These are phyloP conservation scores for Phytophthora foliorum DNA, from an alignment of 352 stramenopile species.

Conservation along the genomic window DNA sequence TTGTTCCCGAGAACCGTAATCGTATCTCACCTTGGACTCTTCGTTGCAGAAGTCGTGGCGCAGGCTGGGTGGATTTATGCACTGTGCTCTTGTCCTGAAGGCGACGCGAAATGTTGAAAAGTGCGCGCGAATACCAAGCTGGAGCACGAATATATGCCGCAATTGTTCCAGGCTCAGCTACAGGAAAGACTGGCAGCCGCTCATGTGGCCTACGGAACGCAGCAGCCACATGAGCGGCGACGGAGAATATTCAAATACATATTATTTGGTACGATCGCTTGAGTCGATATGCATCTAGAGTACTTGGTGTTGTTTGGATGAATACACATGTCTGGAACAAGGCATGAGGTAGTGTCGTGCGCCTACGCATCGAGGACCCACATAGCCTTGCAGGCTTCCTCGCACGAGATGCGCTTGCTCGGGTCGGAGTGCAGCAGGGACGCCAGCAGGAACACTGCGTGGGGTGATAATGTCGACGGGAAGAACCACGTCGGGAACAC, in stretches of 20 bases:
- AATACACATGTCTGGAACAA: slow-evolving; percentile 38
- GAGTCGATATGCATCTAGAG: slow-evolving; percentile 48
- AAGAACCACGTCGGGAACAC: slow-evolving; percentile 90
- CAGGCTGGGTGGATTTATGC: too few species aligned
- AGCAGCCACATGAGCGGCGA: slow-evolving; percentile 22
- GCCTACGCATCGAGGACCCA: slow-evolving; percentile 69
- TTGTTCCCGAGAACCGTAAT: too few species aligned
- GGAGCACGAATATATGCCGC: too few species aligned
- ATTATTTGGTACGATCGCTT: slow-evolving; percentile 49
- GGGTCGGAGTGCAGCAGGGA: slow-evolving; percentile 90
- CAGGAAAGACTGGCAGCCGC: neutral
- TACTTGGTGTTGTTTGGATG: slow-evolving; percentile 39
- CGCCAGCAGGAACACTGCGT: slow-evolving; percentile 73
- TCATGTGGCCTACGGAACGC: slow-evolving; percentile 4
- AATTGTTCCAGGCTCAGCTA: too few species aligned
- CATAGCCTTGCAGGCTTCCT: slow-evolving; percentile 82
- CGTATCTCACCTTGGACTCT: too few species aligned
- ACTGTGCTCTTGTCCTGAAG: too few species aligned
- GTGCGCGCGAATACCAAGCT: too few species aligned
- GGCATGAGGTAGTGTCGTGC: neutral
- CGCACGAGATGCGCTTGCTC: slow-evolving; percentile 77
- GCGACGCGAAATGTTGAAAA: too few species aligned
- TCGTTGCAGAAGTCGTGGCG: too few species aligned
- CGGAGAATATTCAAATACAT: slow-evolving; percentile 47
- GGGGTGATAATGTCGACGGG: slow-evolving; percentile 71